Conservation (phyloP, 139 green algal species). For the Chlorella sp. region DNA sequence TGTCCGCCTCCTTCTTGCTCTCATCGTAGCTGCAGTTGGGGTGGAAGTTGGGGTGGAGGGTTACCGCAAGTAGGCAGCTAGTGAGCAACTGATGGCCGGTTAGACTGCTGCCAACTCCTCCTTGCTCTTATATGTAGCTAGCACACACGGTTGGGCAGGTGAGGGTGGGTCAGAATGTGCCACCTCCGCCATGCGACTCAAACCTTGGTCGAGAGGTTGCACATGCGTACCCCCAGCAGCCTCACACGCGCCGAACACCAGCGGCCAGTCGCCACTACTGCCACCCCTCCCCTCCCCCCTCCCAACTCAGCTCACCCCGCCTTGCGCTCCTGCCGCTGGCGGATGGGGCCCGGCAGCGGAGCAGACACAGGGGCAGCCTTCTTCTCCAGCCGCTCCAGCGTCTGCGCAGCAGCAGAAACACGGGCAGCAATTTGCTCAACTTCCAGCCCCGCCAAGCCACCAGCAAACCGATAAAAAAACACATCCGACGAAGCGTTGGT, state of each 20-base stretch:
- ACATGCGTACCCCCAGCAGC: too few relatives aligned
- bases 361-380: constrained; percentile 53
- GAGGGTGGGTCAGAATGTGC: too few relatives aligned
- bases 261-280: not conserved
- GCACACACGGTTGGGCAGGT: too few relatives aligned
- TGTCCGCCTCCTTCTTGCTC: constrained; percentile 78
- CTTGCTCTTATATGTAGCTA: too few relatives aligned
- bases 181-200: too few relatives aligned
- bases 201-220: too few relatives aligned
- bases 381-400: constrained; percentile 70
- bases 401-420: not conserved
- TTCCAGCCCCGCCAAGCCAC: too few relatives aligned
- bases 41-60: not conserved
- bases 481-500: too few relatives aligned
- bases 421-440: too few relatives aligned
- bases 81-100: not conserved
- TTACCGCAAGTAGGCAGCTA: not conserved
- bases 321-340: constrained; percentile 74
- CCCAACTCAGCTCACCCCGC: constrained; percentile 54
- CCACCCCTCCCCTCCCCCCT: not conserved
- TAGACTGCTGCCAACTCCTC: too few relatives aligned
- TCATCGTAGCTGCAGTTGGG: constrained; percentile 72
- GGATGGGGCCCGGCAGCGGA: constrained; percentile 70
- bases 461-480: not conserved
- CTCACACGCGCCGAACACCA: too few relatives aligned